Percentiles rank a stretch among this genome's conserved stretches.
phyloP scores from a whole-genome alignment of 352 stramenopile species.

The Phytophthora pisi region DNA sequence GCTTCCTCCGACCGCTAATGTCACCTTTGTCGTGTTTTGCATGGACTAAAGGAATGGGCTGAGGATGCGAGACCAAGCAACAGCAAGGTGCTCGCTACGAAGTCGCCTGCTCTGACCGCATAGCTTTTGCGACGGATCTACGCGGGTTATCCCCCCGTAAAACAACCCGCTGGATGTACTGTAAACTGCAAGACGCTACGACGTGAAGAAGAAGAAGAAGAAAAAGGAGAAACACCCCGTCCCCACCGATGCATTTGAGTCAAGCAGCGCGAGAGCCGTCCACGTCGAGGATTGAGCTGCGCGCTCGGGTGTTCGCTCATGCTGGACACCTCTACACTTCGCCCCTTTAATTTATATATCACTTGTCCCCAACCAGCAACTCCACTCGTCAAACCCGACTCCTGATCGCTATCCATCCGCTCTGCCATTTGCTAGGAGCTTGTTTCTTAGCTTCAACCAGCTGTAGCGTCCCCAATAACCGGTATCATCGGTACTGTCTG shows the following conservation, averaged over 20 bases:
- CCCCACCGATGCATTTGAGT: neutral
- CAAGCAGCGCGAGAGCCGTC: neutral
- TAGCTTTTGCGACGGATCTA: neutral
- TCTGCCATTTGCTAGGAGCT: too few species aligned
- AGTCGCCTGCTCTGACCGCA: neutral
- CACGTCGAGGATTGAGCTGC: neutral
- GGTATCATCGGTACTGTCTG: neutral
- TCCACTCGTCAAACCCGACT: too few species aligned
- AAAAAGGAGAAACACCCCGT: too few species aligned
- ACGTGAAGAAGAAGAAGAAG: too few species aligned
- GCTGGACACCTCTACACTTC: neutral
- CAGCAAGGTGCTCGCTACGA: conserved; percentile 3
- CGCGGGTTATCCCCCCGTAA: neutral
- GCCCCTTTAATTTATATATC: neutral
- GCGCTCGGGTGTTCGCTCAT: too few species aligned
- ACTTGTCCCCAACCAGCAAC: neutral
- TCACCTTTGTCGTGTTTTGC: neutral
- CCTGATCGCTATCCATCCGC: too few species aligned
- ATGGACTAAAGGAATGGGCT: conserved; percentile 14
- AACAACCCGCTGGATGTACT: neutral
- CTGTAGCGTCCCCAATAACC: neutral
- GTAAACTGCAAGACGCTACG: neutral
- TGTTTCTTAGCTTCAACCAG: neutral
- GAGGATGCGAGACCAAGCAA: neutral
- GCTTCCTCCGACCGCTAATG: too few species aligned